A percentile compares a stretch with the other conserved stretches of the same genome.
Conservation (phyloP, 129 eudicot genomes). For the Flaveria ramosissima region DNA sequence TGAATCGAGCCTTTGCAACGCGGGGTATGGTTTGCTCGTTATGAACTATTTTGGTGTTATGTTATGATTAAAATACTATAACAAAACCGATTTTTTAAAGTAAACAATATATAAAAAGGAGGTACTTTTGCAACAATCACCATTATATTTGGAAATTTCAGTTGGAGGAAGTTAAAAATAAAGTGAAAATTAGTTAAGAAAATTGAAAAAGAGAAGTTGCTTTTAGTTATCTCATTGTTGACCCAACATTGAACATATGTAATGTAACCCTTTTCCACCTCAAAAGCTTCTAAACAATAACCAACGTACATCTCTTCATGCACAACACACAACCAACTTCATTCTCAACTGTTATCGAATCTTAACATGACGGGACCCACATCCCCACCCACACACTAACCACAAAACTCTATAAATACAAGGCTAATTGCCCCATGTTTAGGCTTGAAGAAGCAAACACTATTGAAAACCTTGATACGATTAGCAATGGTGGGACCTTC, state of each 20-base stretch:
- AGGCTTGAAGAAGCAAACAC: conserved; percentile 66
- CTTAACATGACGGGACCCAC: conserved; percentile 4
- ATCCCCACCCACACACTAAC: conserved; percentile 4
- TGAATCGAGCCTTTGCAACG: too few species aligned
- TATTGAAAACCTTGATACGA: conserved; percentile 22
- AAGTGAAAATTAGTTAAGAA: conserved; percentile 21
- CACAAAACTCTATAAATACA: conserved; percentile 52
- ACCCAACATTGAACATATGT: conserved; percentile 13
- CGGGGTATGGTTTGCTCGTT: too few species aligned
- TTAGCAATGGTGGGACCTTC: conserved; percentile 54
- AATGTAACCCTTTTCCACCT: neutral
- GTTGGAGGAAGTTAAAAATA: conserved; percentile 5
- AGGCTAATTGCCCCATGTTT: conserved; percentile 35
- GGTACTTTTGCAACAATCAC: neutral
- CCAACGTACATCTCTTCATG: neutral
- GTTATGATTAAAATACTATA: too few species aligned
- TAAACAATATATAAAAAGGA: neutral
- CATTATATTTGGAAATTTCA: neutral
- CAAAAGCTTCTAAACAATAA: neutral
- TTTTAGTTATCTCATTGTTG: conserved; percentile 14
- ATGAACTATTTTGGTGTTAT: too few species aligned
- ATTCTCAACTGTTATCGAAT: neutral
- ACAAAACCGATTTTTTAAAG: neutral
- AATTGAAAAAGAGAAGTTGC: conserved; percentile 19
- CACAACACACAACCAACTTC: neutral